Evolutionary conservation across 768 basidiomycete genomes (phyloP), one percentile per base, ranked within the genome.

Genomic region (Termitomyces sp.): DNA sequence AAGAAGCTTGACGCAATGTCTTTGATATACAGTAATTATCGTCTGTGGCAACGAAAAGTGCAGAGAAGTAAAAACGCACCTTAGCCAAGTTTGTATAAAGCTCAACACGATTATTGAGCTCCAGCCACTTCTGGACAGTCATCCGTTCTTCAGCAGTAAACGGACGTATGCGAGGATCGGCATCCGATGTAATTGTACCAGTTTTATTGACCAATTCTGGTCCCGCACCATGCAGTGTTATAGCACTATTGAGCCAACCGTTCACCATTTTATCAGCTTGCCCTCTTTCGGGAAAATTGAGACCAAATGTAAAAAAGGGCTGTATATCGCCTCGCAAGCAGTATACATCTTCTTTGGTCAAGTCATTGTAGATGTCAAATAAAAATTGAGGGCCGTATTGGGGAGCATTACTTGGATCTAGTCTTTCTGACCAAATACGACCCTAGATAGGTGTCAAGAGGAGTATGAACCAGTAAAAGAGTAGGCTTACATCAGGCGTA

Each of bases 91-190:
- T 29, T 22, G 35, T 50, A 47, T 64, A 57, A 9, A 64, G 25
- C 29, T 66, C 54, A 44, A 65, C 59, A 23, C 73, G 66, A 10
- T 63, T 57, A n/a, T 71, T 68, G 47, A 74, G 60, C 0, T 63
- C 54, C 53, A 82, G 63, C 69, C 76, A 83, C 13, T 58, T 60
- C 22, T 66, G 61, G 45, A 76, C 66, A 15, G 64, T 51, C 0
- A 56, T 51, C 46, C 66, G 58, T 52, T 80, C 80, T 31, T 75
- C 70, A 12, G 12, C 27, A 12, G 70, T 73, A 65, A 68, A 74
- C 50, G 75, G 73, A 10, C 78, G 72, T 18, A 79, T 70, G 46
- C 78, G 67, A 0, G 58, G 66, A 53, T 79, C 78, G 43, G 68
- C 71, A 43, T 69, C 70, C 56, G 73, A 67, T 25, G 39, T 45